Conservation (phyloP, 345 rosid species). For the Pistacia atlantica region DNA sequence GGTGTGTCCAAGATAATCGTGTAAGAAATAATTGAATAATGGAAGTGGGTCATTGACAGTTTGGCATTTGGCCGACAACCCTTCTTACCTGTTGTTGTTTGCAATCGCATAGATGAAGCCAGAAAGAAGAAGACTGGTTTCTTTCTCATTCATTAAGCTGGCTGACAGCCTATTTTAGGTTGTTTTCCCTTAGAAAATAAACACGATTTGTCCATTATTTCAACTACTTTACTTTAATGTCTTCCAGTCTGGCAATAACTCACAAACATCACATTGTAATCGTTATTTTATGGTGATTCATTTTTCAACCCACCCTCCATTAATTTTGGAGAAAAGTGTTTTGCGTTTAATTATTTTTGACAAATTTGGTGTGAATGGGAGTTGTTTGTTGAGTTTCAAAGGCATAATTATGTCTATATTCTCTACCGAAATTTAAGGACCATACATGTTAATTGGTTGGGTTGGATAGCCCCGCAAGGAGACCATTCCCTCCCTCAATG, state of each 20-base stretch:
- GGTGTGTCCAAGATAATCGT: neutral
- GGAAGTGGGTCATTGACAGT: neutral
- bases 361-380: neutral
- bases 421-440: neutral
- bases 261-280: neutral
- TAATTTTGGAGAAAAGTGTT: neutral
- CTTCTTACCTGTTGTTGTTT: neutral
- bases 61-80: neutral
- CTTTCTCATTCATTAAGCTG: neutral
- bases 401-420: neutral
- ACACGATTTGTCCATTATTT: neutral
- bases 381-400: neutral
- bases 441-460: neutral
- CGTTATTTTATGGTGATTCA: neutral
- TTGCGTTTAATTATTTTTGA: neutral
- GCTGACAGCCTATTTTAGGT: slow-evolving; percentile 6
- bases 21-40: too few relatives aligned
- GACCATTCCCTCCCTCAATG: slow-evolving; percentile 2
- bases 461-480: neutral
- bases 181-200: neutral
- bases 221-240: neutral
- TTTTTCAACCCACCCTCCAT: neutral
- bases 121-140: neutral
- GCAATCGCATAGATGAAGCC: neutral
- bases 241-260: slow-evolving; percentile 14